A percentile compares a stretch with the other conserved stretches of the same genome.
Conservation (phyloP, 768 basidiomycete species). For the Lactarius sp. region DNA sequence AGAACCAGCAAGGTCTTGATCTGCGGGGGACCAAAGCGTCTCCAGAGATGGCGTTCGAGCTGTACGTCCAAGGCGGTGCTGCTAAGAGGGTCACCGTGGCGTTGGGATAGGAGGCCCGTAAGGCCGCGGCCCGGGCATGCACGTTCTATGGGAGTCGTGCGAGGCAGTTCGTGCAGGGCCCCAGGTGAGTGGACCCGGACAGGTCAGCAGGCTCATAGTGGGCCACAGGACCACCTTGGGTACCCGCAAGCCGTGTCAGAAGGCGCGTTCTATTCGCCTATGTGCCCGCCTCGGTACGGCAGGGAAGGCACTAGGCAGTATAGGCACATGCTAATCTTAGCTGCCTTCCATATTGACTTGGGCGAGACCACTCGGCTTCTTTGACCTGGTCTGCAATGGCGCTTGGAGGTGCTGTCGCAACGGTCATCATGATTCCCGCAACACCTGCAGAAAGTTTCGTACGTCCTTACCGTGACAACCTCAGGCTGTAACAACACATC, state of each 20-base stretch:
- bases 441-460: no score
- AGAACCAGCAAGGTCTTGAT: slow-evolving; percentile 58
- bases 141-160: slow-evolving; percentile 42
- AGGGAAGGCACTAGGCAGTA: slow-evolving; percentile 7
- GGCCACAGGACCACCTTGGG: slow-evolving; percentile 50
- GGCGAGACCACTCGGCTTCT: no score
- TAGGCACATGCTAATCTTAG: no score
- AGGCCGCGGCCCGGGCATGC: slow-evolving; percentile 41
- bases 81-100: slow-evolving; percentile 40
- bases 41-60: slow-evolving; percentile 72
- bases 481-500: no score
- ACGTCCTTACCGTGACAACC: no score
- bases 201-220: no score
- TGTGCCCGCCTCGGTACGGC: slow-evolving; percentile 41
- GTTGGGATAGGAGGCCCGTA: slow-evolving; percentile 39
- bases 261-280: slow-evolving; percentile 57
- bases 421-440: no score
- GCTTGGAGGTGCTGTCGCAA: no score
- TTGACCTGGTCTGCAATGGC: no score
- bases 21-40: slow-evolving; percentile 50
- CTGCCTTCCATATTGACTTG: no score
- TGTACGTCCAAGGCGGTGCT: slow-evolving; percentile 62
- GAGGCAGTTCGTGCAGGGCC: slow-evolving; percentile 38
- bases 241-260: slow-evolving; percentile 64
- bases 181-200: slow-evolving; percentile 45